Evolutionary conservation across 257 asterid genomes (phyloP).

Genomic region (Nicotiana tomentosiformis): DNA sequence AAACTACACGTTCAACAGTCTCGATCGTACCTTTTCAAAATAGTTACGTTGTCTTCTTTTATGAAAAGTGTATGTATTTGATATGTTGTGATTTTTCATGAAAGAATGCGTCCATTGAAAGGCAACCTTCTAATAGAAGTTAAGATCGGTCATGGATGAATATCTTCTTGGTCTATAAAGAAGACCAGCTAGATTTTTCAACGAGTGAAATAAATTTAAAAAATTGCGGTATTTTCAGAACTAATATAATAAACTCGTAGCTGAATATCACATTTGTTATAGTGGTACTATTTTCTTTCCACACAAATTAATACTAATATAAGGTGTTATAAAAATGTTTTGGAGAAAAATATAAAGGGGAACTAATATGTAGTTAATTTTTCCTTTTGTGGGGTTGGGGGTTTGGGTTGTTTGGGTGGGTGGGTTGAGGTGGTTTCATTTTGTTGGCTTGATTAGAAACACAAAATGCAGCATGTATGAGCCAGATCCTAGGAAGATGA

Average conservation of each 20-base stretch:
- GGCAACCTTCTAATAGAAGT: background rate
- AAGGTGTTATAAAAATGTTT: background rate
- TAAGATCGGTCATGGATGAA: no score
- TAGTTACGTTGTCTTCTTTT: background rate
- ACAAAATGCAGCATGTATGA: conserved; percentile 11
- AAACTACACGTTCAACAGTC: no score
- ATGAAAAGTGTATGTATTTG: background rate
- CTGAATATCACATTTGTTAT: no score
- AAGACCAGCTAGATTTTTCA: no score
- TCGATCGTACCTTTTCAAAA: background rate
- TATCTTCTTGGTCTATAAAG: no score
- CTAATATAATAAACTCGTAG: no score
- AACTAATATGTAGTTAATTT: background rate
- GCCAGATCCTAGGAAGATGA: background rate
- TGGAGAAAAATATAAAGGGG: background rate
- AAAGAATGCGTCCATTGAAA: background rate
- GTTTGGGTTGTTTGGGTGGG: background rate
- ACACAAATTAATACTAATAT: background rate
- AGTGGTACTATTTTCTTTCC: background rate
- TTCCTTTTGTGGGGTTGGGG: background rate
- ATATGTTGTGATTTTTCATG: background rate
- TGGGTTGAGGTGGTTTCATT: background rate
- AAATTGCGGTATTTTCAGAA: no score
- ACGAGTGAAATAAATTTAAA: no score
- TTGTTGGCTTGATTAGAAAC: background rate